Conservation (phyloP, 371 early-diverging fungal species). For the Mortierella sp. region DNA sequence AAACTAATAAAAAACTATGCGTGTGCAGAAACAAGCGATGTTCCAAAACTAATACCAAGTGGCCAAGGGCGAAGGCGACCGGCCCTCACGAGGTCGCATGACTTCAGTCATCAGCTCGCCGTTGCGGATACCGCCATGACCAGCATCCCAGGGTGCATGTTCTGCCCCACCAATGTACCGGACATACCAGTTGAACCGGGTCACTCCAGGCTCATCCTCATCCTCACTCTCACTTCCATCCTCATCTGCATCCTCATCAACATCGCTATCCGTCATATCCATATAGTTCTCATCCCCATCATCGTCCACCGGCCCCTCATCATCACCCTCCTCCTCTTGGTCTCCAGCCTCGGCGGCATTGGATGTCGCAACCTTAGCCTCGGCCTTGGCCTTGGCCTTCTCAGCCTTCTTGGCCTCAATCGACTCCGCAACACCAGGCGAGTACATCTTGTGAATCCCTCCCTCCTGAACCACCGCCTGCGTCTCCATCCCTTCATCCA, state of each 20-base stretch:
- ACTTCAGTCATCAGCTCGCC: constrained; percentile 36
- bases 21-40: no score
- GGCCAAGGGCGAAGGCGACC: constrained; percentile 32
- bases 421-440: not conserved
- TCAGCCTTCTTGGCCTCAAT: not conserved
- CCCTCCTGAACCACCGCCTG: not conserved
- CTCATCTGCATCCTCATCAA: not conserved
- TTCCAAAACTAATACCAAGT: constrained; percentile 33
- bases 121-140: not conserved
- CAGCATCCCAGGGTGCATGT: not conserved
- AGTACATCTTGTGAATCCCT: not conserved
- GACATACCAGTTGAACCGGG: constrained; percentile 1
- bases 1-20: not conserved
- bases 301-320: not conserved
- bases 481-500: constrained; percentile 8
- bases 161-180: constrained; percentile 5
- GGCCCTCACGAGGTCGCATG: constrained; percentile 34
- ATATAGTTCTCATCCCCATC: constrained; percentile 4
- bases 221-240: not conserved
- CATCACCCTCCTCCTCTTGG: not conserved
- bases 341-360: not conserved
- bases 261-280: not conserved
- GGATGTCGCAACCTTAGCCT: not conserved
- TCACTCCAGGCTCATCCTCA: not conserved
- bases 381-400: not conserved